Evolutionary conservation across 2,329 filamentous ascomycete genomes (phyloP), one percentile per base, ranked within the genome.

Genomic region (Thermothelomyces thermophilus): DNA sequence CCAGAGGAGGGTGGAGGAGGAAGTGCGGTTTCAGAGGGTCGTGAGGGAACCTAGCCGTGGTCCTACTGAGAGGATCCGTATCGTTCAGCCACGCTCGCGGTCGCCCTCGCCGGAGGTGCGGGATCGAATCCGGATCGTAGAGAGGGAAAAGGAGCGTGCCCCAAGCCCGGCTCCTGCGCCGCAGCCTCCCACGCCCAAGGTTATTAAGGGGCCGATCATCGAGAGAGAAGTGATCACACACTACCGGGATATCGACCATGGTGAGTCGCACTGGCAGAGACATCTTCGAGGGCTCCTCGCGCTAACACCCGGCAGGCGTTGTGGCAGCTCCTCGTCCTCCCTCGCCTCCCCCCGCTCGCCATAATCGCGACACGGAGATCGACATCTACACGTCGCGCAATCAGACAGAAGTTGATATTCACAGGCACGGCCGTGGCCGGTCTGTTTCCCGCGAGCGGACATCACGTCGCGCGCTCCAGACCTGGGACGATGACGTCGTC

Each of bases 181-280:
- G 10, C 76, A 78, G 17, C 79, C 80, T 3, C 74, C 77, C n/a
- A 79, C 78, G 39, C 82, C 80, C 26, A 76, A 77, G 56, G 75
- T 86, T 39, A 83, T 93, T 60, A 78, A 82, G 36, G 83, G 84
- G 17, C 89, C 89, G 30, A 86, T 84, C 1, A 88, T 95, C 59
- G 87, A 91, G 67, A 82, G 91, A 62, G 87, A 95, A 64, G 83
- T 95, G 51, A 90, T 94, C 57, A 94, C 88, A 0, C 87, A 93
- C 68, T 91, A 93, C 64, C 79, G 84, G 51, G 86, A 91, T 63
- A 85, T 94, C 59, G 87, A 95, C 63, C 88, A 95, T 68, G 90
- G 87, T 88, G 73, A 64, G 81, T 41, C 39, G 41, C 5, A 9
- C 28, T 16, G n/a, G 22, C 5, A 16, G 11, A 13, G 14, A 9